Evolutionary conservation across 2,329 filamentous ascomycete genomes (phyloP), one percentile per base, ranked within the genome.

Genomic region (Fusarium sp.): DNA sequence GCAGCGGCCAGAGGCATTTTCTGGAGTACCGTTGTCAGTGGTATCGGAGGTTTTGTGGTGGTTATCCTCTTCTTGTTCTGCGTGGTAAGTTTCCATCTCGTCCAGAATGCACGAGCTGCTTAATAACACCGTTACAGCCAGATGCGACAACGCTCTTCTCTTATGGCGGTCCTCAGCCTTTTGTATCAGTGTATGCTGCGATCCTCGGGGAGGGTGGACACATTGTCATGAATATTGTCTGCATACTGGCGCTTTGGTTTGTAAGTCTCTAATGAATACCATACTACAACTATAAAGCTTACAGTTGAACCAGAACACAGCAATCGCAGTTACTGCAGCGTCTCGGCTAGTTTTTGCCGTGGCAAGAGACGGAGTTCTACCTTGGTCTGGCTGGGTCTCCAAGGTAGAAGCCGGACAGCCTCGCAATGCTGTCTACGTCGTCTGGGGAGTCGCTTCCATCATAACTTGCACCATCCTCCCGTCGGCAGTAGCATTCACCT

Each of bases 31-130:
- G 60, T 63, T 1, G 43, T 60, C 6, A 59, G 60, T 28, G 60
- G 53, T 4, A 6, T 63, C 4, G 60, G 60, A 0, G 53, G 60
- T 0, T 63, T 63, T n/a, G 1, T 1, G 0, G 60, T 63, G 0
- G 30, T 63, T 4, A 60, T 63, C 7, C 60, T 63, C 4, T 63
- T 63, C 19, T 21, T 63, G 21, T 63, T 63, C n/a, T 63, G 60
- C 9, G 60, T 63, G 53, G 60, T 60, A 37, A 28, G 40, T 40
- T 5, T 11, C 7, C 3, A 4, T 46, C 9, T 19, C 50, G 2
- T 38, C 6, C 1, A 7, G 7, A 18, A 2, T 3, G 6, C 3
- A 16, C 32, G 25, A 4, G 2, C 8, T 2, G 9, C 8, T 50
- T 3, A n/a, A 5, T 62, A 23, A 62, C 7, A 8, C 7, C 4